These are phyloP conservation scores for Stentor coeruleus DNA, from an alignment of 73 alveolate species.

Conservation along the genomic window DNA sequence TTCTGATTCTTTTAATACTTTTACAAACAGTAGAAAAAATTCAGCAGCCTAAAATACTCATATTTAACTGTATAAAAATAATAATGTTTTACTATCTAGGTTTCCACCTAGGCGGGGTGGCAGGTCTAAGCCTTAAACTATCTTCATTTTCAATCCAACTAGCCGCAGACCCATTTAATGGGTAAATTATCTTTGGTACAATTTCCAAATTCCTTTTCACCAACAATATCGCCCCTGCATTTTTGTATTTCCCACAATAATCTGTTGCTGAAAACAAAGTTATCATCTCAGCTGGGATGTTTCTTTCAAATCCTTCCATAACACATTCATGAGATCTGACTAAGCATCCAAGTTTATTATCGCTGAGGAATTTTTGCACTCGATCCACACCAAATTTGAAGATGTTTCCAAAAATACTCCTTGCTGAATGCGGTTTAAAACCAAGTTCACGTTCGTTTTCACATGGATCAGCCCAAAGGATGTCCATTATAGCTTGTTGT, in stretches of 20 bases:
- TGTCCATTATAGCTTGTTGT: constrained; percentile 96
- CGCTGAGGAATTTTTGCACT: constrained; percentile 61
- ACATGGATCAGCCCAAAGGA: constrained; percentile 97
- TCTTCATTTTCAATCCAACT: no score
- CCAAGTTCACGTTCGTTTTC: constrained; percentile 76
- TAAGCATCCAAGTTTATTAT: constrained; percentile 75
- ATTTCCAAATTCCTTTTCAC: constrained; percentile 49
- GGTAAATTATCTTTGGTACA: constrained; percentile 51
- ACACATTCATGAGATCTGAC: constrained; percentile 95
- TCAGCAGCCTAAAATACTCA: no score
- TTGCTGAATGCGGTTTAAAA: constrained; percentile 91
- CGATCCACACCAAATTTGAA: constrained; percentile 85
- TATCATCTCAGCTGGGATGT: constrained; percentile 77
- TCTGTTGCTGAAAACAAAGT: constrained; percentile 99
- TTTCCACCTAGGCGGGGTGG: constrained; percentile 12
- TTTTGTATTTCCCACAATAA: constrained; percentile 86
- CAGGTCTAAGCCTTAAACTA: background rate
- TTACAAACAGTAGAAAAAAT: no score
- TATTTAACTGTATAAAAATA: no score
- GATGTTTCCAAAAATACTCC: constrained; percentile 91
- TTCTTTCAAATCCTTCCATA: constrained; percentile 87
- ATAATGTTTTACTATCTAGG: no score
- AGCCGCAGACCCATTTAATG: constrained; percentile 48
- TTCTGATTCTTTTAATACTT: no score
- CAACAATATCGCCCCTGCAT: constrained; percentile 65